Base-by-base conservation (phyloP, 495 filamentous ascomycete species). In the Aspergillus conjunctus region DNA sequence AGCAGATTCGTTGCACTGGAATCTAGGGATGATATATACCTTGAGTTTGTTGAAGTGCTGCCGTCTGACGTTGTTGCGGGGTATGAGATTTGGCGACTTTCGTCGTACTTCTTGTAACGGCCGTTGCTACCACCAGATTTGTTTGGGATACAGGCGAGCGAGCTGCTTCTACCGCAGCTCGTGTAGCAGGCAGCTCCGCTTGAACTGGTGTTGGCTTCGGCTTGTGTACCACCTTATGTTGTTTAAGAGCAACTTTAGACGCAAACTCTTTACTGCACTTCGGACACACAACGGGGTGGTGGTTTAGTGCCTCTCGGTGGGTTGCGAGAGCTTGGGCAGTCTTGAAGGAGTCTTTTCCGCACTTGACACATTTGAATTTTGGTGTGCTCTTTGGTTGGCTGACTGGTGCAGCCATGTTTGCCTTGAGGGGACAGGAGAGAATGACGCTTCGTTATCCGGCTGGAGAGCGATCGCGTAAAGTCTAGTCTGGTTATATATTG, bases 241-340 rank as follows among this genome's bases (percentile, higher is more conserved):
- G 21, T 1, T 17, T 18, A 11, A 55, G 22, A 0, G 43, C 31
- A 32, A 32, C 8, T 4, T 33, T 15, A 32, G 22, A 6, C 1
- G 18, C 32, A 41, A 51, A 61, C 31, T 31, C 20, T 33, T 41
- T 49, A 8, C 51, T 41, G 18, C 45, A 50, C 1, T 56, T 18
- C 10, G 34, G 17, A 20, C 54, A 57, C 6, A 48, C 44, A 17
- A 10, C 3, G 7, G 39, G 26, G 21, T 17, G 18, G 37, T 62
- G 60, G 26, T 26, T 18, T 21, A 58, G 21, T 3, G 60, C 49
- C 7, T 7, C 7, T 18, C 58, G 60, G 18, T 62, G 60, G 12
- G 30, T 20, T 14, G 48, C n/a, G 4, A 51, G 18, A 26, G 53
- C 56, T 17, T 46, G 15, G 34, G 30, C 53, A 0, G 44, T 58